Evolutionary conservation across 164 flowering plant genomes (phyloP).

Genomic region (Liquidambar formosana): DNA sequence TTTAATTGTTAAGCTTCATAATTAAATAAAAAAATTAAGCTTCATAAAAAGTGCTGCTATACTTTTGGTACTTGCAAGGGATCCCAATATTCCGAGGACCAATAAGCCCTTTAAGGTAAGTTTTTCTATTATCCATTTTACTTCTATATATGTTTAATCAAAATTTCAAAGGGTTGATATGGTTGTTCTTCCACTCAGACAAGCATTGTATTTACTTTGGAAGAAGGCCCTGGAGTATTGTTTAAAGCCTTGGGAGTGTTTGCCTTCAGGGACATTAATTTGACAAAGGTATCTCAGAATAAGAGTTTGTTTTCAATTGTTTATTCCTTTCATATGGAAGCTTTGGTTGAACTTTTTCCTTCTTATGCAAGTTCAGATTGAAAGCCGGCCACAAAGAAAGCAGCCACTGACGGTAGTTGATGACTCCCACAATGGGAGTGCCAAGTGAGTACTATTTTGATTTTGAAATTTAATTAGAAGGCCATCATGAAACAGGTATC

Average conservation of each 20-base stretch:
- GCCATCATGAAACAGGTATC: too few relatives aligned
- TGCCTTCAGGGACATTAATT: conserved; percentile 45
- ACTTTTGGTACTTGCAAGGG: conserved; percentile 49
- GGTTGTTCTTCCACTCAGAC: conserved; percentile 24
- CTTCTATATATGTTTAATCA: not conserved
- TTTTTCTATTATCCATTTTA: not conserved
- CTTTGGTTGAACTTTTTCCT: not conserved
- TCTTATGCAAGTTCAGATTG: conserved; percentile 31
- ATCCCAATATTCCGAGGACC: conserved; percentile 54
- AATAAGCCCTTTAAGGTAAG: conserved; percentile 47
- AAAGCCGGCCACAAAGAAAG: conserved; percentile 49
- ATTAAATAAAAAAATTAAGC: too few relatives aligned
- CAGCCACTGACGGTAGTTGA: conserved; percentile 43
- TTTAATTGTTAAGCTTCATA: too few relatives aligned
- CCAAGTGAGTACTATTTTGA: conserved; percentile 25
- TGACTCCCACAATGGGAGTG: conserved; percentile 43
- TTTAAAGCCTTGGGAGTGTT: conserved; percentile 57
- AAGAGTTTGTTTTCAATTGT: not conserved
- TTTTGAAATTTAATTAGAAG: not conserved
- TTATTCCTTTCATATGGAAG: not conserved
- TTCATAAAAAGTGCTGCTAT: not conserved
- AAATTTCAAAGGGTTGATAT: not conserved
- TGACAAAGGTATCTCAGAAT: conserved; percentile 33
- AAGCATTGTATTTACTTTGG: conserved; percentile 55
- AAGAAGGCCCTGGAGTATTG: conserved; percentile 49